These are phyloP conservation scores for Nepenthes gracilis DNA, from an alignment of 148 eudicot genomes.

Conservation along the genomic window DNA sequence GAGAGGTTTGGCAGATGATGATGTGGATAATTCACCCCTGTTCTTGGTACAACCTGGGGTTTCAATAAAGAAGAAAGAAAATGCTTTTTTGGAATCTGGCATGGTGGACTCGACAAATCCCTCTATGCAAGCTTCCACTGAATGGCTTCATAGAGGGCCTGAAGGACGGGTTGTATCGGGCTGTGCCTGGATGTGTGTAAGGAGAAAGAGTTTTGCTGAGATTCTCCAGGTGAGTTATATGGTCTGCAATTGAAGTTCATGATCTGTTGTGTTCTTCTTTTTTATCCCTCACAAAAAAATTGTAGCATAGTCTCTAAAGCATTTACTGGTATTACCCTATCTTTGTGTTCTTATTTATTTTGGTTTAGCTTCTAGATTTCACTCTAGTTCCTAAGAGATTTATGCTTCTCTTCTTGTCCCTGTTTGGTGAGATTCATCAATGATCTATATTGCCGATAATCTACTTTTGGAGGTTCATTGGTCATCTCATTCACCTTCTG, in stretches of 20 bases:
- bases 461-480: background rate
- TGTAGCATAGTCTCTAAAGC: no score
- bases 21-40: conserved; percentile 19
- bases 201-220: conserved; percentile 68
- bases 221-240: conserved; percentile 42
- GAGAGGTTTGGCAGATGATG: conserved; percentile 12
- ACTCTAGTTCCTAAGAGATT: background rate
- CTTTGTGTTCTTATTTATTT: no score
- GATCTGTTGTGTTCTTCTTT: no score
- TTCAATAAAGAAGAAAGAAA: conserved; percentile 16
- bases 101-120: conserved; percentile 15
- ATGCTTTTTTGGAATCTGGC: conserved; percentile 27
- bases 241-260: conserved; percentile 3
- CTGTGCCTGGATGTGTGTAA: conserved; percentile 29
- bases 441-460: background rate
- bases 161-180: conserved; percentile 15
- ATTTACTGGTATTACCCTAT: background rate
- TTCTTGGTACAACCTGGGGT: conserved; percentile 36
- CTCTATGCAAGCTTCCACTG: conserved; percentile 23
- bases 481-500: background rate
- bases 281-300: no score
- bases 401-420: no score
- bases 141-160: conserved; percentile 19
- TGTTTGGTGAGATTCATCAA: no score
- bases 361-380: background rate